These are phyloP conservation scores for Komagataella phaffii DNA, from an alignment of 805 yeast species.

Conservation along the genomic window DNA sequence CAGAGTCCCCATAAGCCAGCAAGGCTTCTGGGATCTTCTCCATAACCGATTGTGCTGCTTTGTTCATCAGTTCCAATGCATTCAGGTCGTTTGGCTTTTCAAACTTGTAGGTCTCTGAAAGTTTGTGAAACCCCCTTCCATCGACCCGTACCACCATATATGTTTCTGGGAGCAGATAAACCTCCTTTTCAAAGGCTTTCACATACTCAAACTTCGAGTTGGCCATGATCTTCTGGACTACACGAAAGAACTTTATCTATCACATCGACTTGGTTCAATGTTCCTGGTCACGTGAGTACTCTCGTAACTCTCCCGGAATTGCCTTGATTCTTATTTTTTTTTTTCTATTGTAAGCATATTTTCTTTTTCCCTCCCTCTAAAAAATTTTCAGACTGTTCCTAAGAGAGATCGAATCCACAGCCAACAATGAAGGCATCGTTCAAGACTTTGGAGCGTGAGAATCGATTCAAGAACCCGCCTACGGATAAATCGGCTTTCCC, in stretches of 20 bases:
- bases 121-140: conserved; percentile 88
- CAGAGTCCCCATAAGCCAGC: conserved; percentile 89
- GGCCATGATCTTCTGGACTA: conserved; percentile 36
- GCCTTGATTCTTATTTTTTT: not conserved
- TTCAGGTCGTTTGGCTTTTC: conserved; percentile 76
- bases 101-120: conserved; percentile 62
- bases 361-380: conserved; percentile 1
- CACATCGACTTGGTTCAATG: not conserved
- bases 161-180: conserved; percentile 61
- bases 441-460: conserved; percentile 79
- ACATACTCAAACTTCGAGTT: conserved; percentile 85
- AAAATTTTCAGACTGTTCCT: not conserved
- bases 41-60: conserved; percentile 58
- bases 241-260: not conserved
- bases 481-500: conserved; percentile 76
- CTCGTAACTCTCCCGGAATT: not conserved
- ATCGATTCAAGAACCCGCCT: conserved; percentile 80
- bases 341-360: not conserved
- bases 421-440: conserved; percentile 39
- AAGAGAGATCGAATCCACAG: not conserved
- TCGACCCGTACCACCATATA: conserved; percentile 79
- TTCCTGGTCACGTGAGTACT: not conserved
- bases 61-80: conserved; percentile 73
- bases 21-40: conserved; percentile 55
- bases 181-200: conserved; percentile 63